These are phyloP conservation scores for Chimonanthus salicifolius DNA, from an alignment of 164 flowering plant genomes.

Conservation along the genomic window DNA sequence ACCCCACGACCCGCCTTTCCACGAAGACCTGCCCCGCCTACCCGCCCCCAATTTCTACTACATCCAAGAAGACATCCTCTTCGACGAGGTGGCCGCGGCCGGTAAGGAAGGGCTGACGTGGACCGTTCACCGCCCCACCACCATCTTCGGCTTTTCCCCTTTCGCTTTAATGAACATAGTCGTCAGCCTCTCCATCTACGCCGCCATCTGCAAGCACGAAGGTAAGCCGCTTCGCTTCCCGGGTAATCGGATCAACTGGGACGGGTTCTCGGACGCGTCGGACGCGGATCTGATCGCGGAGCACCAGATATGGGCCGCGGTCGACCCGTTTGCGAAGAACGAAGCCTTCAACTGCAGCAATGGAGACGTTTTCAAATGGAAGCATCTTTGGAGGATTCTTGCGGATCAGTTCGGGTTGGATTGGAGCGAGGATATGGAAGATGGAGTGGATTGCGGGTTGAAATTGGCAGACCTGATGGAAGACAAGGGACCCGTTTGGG, in stretches of 20 bases:
- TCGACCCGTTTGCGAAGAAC: constrained; percentile 64
- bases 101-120: constrained; percentile 50
- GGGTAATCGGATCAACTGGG: constrained; percentile 55
- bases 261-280: constrained; percentile 43
- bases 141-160: constrained; percentile 80
- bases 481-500: constrained; percentile 67
- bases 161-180: constrained; percentile 64
- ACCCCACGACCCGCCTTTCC: constrained; percentile 56
- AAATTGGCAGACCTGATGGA: constrained; percentile 58
- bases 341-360: constrained; percentile 78
- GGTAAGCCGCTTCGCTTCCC: constrained; percentile 49
- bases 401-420: constrained; percentile 73
- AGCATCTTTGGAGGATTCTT: constrained; percentile 69
- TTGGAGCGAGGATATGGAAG: constrained; percentile 23
- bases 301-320: constrained; percentile 89
- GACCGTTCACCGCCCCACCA: constrained; percentile 62
- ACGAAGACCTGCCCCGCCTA: constrained; percentile 67
- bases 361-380: constrained; percentile 85
- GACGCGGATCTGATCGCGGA: constrained; percentile 87
- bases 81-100: constrained; percentile 35
- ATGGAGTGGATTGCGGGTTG: constrained; percentile 21
- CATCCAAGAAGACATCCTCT: constrained; percentile 53
- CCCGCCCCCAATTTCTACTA: constrained; percentile 59
- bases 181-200: constrained; percentile 65
- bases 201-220: constrained; percentile 68